A percentile compares a stretch with the other conserved stretches of the same genome.
Evolutionary conservation across 768 basidiomycete species (phyloP).

Genomic region (Leccinum barrowsii): DNA sequence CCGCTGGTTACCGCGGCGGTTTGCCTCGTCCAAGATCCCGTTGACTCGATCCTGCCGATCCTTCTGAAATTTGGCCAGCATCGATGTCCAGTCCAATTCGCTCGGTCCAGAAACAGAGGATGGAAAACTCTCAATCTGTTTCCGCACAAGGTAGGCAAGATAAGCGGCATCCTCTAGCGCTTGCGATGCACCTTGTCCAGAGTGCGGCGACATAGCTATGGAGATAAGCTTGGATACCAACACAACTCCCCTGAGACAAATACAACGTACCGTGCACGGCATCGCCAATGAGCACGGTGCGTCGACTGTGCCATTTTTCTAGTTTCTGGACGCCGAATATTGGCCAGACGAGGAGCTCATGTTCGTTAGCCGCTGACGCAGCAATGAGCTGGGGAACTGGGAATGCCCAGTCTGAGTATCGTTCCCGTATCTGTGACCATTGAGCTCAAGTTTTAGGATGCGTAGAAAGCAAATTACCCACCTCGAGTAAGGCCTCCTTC

Average conservation of each 20-base stretch:
- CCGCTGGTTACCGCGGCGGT: slow-evolving; percentile 25
- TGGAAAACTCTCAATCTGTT: slow-evolving; percentile 3
- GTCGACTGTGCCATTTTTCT: slow-evolving; percentile 22
- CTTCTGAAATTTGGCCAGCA: slow-evolving; percentile 22
- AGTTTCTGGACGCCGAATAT: slow-evolving; percentile 24
- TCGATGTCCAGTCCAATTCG: slow-evolving; percentile 12
- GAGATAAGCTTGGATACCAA: neutral
- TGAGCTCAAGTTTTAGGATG: neutral
- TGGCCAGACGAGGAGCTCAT: slow-evolving; percentile 27
- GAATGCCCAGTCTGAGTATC: slow-evolving; percentile 27
- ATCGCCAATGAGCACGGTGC: slow-evolving; percentile 30
- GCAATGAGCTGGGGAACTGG: slow-evolving; percentile 27
- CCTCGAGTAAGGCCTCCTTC: slow-evolving; percentile 20
- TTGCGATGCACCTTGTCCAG: slow-evolving; percentile 32
- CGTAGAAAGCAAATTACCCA: neutral
- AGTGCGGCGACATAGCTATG: slow-evolving; percentile 31
- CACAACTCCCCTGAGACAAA: neutral
- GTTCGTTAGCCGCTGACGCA: slow-evolving; percentile 14
- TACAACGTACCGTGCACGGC: slow-evolving; percentile 28
- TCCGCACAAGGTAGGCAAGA: slow-evolving; percentile 27
- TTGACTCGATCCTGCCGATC: slow-evolving; percentile 24
- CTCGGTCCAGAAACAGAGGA: neutral
- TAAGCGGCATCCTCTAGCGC: slow-evolving; percentile 30
- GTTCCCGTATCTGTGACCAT: slow-evolving; percentile 19
- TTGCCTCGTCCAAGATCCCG: slow-evolving; percentile 26